These are phyloP conservation scores for Thielaviopsis punctulata DNA, from an alignment of 2,329 filamentous ascomycete species.

Conservation along the genomic window DNA sequence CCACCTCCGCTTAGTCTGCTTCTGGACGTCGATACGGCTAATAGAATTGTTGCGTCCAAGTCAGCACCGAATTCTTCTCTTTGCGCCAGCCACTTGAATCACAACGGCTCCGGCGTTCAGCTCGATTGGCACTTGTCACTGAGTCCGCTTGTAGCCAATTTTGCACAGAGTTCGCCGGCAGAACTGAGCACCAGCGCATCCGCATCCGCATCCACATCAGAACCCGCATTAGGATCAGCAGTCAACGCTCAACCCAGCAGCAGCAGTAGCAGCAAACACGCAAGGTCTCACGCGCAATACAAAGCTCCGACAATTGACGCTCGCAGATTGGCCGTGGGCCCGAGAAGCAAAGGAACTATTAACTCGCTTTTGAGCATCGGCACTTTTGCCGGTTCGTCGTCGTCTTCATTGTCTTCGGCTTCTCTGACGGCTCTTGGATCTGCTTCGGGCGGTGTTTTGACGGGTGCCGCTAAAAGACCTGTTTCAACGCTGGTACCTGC, in stretches of 20 bases:
- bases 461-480: neutral
- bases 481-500: neutral
- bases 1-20: neutral
- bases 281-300: no score
- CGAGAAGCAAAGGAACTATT: neutral
- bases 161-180: slow-evolving; percentile 6
- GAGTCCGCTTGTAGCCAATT: slow-evolving; percentile 8
- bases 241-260: neutral
- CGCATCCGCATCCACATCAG: neutral
- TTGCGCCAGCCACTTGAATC: neutral
- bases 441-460: no score
- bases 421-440: neutral
- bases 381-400: neutral
- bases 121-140: slow-evolving; percentile 11
- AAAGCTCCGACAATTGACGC: neutral
- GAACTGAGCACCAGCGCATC: neutral
- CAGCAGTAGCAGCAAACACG: neutral
- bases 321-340: neutral
- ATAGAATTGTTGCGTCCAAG: neutral
- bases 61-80: neutral
- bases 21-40: neutral
- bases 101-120: slow-evolving; percentile 3
- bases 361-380: neutral
- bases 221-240: neutral
- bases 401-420: neutral